Base-by-base conservation (phyloP, 1,139 yeast genomes). In the Suhomyces anneliseae region DNA sequence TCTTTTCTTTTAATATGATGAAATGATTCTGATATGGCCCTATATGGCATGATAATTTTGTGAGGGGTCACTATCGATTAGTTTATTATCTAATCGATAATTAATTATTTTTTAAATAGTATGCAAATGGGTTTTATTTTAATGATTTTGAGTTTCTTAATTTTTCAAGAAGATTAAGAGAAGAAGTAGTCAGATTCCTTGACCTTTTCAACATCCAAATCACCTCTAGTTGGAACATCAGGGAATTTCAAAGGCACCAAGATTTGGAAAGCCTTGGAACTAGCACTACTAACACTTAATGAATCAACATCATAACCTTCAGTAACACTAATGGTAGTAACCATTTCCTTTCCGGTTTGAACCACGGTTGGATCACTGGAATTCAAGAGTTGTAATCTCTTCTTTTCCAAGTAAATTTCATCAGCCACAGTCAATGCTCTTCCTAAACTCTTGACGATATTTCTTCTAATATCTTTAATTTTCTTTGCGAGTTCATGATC, bases 181-280 rank as follows among this genome's bases (percentile, higher is more conserved):
- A 93, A 93, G 75, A 93, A 93, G 68, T 93, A 93, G 42, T 78
- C 78, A 50, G 96, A 88, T 41, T 84, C 79, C 58, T 79, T 78
- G 45, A 93, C 85, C 51, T 79, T 79, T 40, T 73, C 69, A 38
- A 93, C 95, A 61, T 92, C 95, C 60, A 92, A 89, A 32, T 83
- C 84, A 40, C 97, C 99, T 66, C 81, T 87, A 44, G 78, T 70
- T 11, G 98, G 98, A 38, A 90, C 81, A 0, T 74, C 77, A 0
- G 96, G 95, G 56, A 92, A 76, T 43, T 66, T 69, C 54, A 92
- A 72, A 15, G 95, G 96, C 8, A 82, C 83, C 50, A 76, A 64
- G 5, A 74, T 61, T 52, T 68, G 74, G 48, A 62, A 57, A 1
- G 67, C 60, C 42, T 64, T 68, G 29, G 62, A 52, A n/a, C 64